phyloP scores from a whole-genome alignment of 257 asterid genomes.

The Ajuga chamaepitys region DNA sequence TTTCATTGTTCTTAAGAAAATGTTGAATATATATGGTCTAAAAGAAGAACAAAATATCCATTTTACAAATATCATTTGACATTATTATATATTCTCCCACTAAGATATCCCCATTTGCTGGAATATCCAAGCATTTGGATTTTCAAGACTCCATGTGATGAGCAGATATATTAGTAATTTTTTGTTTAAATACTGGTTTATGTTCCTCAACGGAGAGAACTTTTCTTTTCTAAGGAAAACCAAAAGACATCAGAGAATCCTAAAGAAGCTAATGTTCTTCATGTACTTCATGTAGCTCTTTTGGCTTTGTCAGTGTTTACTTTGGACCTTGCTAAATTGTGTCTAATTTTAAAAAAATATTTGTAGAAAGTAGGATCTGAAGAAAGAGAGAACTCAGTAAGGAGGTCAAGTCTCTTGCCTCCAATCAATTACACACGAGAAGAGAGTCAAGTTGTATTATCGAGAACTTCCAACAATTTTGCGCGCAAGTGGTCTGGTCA shows the following conservation, averaged over 20 bases:
- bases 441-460: conserved; percentile 50
- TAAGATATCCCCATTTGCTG: not conserved
- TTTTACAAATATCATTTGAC: not conserved
- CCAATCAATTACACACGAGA: conserved; percentile 50
- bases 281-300: not conserved
- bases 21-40: not conserved
- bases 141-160: conserved; percentile 17
- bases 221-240: not conserved
- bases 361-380: no score
- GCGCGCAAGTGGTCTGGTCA: no score
- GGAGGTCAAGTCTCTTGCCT: no score
- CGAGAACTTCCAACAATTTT: conserved; percentile 64
- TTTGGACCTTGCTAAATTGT: no score
- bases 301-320: no score
- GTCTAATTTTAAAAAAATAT: no score
- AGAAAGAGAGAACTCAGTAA: no score
- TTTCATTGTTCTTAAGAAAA: not conserved
- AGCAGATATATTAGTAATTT: conserved; percentile 12
- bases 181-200: no score
- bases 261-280: not conserved
- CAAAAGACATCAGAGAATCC: not conserved
- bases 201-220: not conserved
- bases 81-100: not conserved
- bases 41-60: not conserved
- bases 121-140: not conserved